phyloP scores from a whole-genome alignment of 1,284 basidiomycete species.

The Polyporus tsugae region DNA sequence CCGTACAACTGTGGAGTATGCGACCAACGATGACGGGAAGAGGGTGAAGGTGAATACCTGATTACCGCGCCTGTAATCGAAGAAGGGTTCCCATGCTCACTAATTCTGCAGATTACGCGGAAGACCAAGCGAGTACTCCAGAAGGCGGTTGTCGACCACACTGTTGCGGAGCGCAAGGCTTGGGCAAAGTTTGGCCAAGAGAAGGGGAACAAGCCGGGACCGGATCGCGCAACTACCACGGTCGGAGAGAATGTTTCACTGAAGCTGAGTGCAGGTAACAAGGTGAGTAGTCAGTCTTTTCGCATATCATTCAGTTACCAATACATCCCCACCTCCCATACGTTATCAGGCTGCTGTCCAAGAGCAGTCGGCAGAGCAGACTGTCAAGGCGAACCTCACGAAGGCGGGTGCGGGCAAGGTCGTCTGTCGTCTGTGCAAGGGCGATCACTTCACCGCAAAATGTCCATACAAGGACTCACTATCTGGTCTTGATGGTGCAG shows the following conservation, averaged over 20 bases:
- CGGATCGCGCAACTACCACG: conserved; percentile 94
- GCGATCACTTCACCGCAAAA: conserved; percentile 97
- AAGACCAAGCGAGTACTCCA: conserved; percentile 89
- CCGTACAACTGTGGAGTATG: conserved; percentile 86
- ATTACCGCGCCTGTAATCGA: background rate
- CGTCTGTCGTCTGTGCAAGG: conserved; percentile 94
- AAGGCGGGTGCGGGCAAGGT: conserved; percentile 88
- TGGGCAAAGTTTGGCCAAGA: conserved; percentile 97
- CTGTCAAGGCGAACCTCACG: conserved; percentile 74
- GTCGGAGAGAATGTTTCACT: conserved; percentile 92
- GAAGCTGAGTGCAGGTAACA: conserved; percentile 88
- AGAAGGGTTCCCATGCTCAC: background rate
- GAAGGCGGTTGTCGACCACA: conserved; percentile 93
- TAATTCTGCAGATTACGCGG: conserved; percentile 75
- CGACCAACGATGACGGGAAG: conserved; percentile 91
- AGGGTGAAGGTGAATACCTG: conserved; percentile 86
- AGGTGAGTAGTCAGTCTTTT: conserved; percentile 53
- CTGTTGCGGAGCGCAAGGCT: conserved; percentile 91
- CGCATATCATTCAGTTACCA: background rate
- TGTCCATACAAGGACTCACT: conserved; percentile 98
- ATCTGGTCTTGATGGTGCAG: conserved; percentile 75
- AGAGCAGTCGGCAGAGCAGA: conserved; percentile 77
- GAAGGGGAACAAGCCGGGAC: conserved; percentile 88
- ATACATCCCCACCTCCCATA: background rate
- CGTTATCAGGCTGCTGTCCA: conserved; percentile 58